Percentiles rank a stretch among this genome's conserved stretches.
These are phyloP conservation scores for Pseudocercospora macadamiae DNA, from an alignment of 2,329 filamentous ascomycete genomes.

Conservation along the genomic window DNA sequence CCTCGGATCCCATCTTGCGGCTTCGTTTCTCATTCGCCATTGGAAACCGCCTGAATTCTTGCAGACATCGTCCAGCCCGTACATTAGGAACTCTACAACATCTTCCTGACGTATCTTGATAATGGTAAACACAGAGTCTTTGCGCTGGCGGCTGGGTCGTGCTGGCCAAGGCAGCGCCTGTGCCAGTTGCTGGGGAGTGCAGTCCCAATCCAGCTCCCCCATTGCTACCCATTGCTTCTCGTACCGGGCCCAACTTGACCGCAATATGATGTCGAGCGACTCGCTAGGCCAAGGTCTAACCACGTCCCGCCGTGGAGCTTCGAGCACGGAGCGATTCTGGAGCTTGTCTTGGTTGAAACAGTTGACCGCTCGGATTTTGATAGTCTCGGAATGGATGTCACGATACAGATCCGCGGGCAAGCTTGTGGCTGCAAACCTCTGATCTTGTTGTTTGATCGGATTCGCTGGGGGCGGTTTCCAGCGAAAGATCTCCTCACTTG, in stretches of 20 bases:
- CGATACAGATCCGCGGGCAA: neutral
- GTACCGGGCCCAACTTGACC: neutral
- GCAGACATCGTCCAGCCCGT: neutral
- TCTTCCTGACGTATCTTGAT: neutral
- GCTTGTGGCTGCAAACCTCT: neutral
- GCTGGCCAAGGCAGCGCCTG: neutral
- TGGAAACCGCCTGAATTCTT: neutral
- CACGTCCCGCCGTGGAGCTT: no score
- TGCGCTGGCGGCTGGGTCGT: neutral
- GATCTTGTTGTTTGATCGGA: neutral
- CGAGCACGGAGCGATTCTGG: neutral
- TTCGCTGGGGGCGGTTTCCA: neutral
- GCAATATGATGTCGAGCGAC: neutral
- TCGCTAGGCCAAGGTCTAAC: no score
- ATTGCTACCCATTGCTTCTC: neutral
- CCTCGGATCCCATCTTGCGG: conserved; percentile 6
- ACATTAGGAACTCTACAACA: neutral
- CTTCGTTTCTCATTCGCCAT: conserved; percentile 10
- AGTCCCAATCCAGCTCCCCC: neutral
- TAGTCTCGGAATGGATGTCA: neutral
- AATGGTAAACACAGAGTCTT: neutral
- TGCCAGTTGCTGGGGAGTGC: neutral
- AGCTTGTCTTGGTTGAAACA: neutral
- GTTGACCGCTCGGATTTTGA: neutral
- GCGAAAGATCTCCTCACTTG: neutral